Evolutionary conservation across 306 rosid genomes (phyloP).

Genomic region (Astragalus glycyphyllos): DNA sequence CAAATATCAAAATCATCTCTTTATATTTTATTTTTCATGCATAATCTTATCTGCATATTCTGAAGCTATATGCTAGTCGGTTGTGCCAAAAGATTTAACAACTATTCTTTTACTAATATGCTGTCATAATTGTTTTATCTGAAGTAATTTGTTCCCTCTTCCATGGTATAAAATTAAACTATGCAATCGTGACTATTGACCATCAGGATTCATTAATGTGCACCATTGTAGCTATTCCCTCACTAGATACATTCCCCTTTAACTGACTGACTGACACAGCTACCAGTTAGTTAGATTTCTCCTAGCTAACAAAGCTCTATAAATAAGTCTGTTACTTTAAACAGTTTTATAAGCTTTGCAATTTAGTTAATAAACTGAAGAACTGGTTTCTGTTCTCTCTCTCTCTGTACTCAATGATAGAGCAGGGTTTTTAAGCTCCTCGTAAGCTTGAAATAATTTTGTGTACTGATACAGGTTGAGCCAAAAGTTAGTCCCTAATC

Average conservation of each 20-base stretch:
- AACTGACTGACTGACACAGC: too few species aligned
- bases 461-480: constrained; percentile 18
- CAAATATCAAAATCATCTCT: constrained; percentile 38
- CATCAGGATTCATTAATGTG: constrained; percentile 9
- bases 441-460: not conserved
- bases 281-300: too few species aligned
- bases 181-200: constrained; percentile 10
- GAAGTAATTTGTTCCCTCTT: constrained; percentile 24
- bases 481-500: constrained; percentile 16
- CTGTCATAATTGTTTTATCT: constrained; percentile 17
- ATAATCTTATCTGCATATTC: constrained; percentile 27
- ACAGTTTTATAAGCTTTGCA: too few species aligned
- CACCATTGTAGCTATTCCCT: not conserved
- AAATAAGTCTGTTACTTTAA: too few species aligned
- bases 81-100: constrained; percentile 8
- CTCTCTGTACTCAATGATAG: too few species aligned
- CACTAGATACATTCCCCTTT: too few species aligned
- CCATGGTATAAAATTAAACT: constrained; percentile 14
- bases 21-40: not conserved
- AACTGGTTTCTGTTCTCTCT: too few species aligned
- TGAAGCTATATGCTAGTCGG: constrained; percentile 28
- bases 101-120: constrained; percentile 16
- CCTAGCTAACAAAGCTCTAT: too few species aligned
- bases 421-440: too few species aligned
- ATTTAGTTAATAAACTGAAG: too few species aligned